These are phyloP conservation scores for Metschnikowia proteae DNA, from an alignment of 805 yeast species.

Conservation along the genomic window DNA sequence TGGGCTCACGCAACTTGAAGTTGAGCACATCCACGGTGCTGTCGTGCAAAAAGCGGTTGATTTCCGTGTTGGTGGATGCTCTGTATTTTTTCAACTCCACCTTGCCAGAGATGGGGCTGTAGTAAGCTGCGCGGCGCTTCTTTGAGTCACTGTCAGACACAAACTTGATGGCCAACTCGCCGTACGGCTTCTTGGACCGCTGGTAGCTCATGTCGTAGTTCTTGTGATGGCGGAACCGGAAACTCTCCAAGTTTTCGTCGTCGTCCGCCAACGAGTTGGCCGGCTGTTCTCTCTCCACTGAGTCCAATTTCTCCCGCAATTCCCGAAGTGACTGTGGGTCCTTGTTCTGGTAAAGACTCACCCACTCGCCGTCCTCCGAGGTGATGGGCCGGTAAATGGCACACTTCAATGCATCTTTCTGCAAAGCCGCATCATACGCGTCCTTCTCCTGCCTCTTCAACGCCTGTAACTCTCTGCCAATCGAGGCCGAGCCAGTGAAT, in stretches of 20 bases:
- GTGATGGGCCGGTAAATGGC: constrained; percentile 73
- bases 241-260: constrained; percentile 37
- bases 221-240: constrained; percentile 59
- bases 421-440: constrained; percentile 27
- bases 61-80: constrained; percentile 53
- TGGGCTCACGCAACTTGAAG: constrained; percentile 65
- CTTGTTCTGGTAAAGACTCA: constrained; percentile 47
- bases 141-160: constrained; percentile 33
- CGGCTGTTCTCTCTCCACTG: constrained; percentile 44
- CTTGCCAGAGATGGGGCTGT: constrained; percentile 73
- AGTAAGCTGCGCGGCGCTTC: constrained; percentile 57
- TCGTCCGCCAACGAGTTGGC: constrained; percentile 44
- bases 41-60: constrained; percentile 52
- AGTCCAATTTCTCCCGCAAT: constrained; percentile 28
- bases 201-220: constrained; percentile 73
- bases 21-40: constrained; percentile 60
- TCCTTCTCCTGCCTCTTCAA: constrained; percentile 27
- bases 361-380: constrained; percentile 72
- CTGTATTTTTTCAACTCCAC: constrained; percentile 84
- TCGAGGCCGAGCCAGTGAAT: constrained; percentile 55
- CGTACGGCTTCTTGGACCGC: constrained; percentile 43
- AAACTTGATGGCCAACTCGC: constrained; percentile 69
- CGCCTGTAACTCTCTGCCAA: constrained; percentile 34
- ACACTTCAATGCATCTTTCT: constrained; percentile 43
- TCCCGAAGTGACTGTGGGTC: constrained; percentile 23